Percentiles rank a stretch among this genome's conserved stretches.
These are phyloP conservation scores for Dendrobium chrysotoxum DNA, from an alignment of 106 monocot genomes.

Conservation along the genomic window DNA sequence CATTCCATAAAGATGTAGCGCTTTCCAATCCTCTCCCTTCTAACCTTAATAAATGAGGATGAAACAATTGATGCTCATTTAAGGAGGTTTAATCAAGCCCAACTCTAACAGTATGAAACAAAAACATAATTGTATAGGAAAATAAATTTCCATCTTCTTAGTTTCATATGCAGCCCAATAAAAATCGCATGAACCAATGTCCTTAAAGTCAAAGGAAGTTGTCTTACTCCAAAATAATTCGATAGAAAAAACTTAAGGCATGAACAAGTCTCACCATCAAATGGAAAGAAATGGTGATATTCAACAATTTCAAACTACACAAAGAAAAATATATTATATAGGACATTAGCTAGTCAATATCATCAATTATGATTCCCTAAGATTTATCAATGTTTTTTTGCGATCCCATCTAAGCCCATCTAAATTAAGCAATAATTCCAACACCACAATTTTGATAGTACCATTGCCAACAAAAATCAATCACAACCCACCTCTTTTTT, in stretches of 20 bases:
- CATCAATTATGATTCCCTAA: not conserved
- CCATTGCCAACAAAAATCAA: not conserved
- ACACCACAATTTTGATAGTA: not conserved
- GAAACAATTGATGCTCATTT: not conserved
- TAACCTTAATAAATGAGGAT: not conserved
- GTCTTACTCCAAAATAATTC: not conserved
- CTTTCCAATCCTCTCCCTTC: not conserved
- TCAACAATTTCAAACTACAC: not conserved
- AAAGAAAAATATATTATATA: not conserved
- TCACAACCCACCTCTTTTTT: not conserved
- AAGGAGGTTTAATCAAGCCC: not conserved
- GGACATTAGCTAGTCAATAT: not conserved
- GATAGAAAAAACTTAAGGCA: not conserved
- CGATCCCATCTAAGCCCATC: not conserved
- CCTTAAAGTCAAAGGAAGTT: not conserved
- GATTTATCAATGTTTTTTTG: not conserved
- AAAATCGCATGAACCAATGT: not conserved
- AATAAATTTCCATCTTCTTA: not conserved
- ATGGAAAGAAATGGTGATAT: not conserved
- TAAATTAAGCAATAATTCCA: not conserved
- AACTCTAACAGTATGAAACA: not conserved
- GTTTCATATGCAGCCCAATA: not conserved
- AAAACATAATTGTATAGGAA: not conserved
- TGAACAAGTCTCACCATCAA: not conserved
- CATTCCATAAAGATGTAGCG: not conserved